Conservation (phyloP, 768 basidiomycete species). For the Boletellus ananas region DNA sequence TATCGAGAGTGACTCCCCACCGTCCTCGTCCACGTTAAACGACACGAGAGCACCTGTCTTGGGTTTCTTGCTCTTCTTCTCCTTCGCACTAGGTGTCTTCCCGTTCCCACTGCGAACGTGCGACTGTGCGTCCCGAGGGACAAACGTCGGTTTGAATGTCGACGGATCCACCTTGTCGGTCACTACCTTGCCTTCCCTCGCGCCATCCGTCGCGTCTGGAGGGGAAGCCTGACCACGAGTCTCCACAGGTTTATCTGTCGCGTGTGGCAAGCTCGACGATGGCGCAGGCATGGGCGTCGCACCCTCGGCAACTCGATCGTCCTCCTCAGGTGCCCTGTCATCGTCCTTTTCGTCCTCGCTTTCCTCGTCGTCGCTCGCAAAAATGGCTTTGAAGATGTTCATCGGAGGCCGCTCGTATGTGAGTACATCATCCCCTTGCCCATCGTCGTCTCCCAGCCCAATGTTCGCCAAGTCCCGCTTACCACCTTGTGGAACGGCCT, state of each 20-base stretch:
- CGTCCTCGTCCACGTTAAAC: constrained; percentile 73
- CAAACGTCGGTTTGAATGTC: constrained; percentile 89
- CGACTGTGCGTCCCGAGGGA: constrained; percentile 46
- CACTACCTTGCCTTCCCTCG: background rate
- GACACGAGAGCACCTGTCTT: constrained; percentile 55
- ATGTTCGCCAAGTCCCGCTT: constrained; percentile 72
- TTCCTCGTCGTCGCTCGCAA: constrained; percentile 91
- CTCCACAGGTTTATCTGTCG: background rate
- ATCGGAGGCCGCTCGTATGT: constrained; percentile 86
- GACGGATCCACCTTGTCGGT: constrained; percentile 45
- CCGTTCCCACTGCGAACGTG: constrained; percentile 24
- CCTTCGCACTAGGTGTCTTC: constrained; percentile 42
- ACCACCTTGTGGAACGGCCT: constrained; percentile 11
- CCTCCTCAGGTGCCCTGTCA: constrained; percentile 14
- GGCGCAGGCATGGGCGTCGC: constrained; percentile 6
- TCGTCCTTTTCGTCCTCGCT: constrained; percentile 58
- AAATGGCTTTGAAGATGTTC: constrained; percentile 97
- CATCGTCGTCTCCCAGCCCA: constrained; percentile 89
- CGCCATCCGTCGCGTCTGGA: background rate
- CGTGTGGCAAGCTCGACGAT: constrained; percentile 9
- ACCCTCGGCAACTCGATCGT: background rate
- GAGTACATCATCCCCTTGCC: constrained; percentile 81
- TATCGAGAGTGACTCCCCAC: constrained; percentile 34
- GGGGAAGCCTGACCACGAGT: background rate
- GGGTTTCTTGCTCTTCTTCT: constrained; percentile 47